phyloP scores from a whole-genome alignment of 1,139 yeast species.

The Wickerhamomyces sp. region DNA sequence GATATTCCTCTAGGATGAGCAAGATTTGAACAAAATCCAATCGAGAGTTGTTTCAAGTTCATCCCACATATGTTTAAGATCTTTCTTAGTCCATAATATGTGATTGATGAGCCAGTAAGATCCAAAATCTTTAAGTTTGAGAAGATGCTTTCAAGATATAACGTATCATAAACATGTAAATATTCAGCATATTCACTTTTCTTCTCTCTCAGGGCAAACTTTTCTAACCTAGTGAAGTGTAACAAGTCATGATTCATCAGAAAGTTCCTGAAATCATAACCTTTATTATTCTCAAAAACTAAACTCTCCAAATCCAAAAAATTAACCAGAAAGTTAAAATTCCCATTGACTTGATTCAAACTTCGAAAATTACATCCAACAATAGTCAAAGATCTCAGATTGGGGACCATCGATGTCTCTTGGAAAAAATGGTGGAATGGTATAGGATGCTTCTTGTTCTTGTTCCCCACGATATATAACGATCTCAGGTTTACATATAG shows the following conservation, averaged over 20 bases:
- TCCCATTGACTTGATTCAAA: conserved; percentile 13
- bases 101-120: conserved; percentile 20
- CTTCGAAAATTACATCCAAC: conserved; percentile 19
- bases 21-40: conserved; percentile 20
- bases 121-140: conserved; percentile 11
- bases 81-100: conserved; percentile 16
- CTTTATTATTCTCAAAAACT: conserved; percentile 18
- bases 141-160: conserved; percentile 14
- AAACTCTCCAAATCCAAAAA: conserved; percentile 13
- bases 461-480: conserved; percentile 15
- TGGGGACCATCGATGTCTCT: conserved; percentile 10
- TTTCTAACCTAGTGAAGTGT: conserved; percentile 7
- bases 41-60: conserved; percentile 12
- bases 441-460: conserved; percentile 11
- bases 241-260: conserved; percentile 15
- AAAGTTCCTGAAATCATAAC: conserved; percentile 13
- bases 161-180: conserved; percentile 8
- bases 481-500: conserved; percentile 9
- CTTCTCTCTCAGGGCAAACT: conserved; percentile 16
- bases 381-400: conserved; percentile 12
- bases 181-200: conserved; percentile 14
- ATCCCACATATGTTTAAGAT: conserved; percentile 13
- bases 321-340: conserved; percentile 18
- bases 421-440: conserved; percentile 19
- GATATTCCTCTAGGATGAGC: conserved; percentile 13